A percentile compares a stretch with the other conserved stretches of the same genome.
These are phyloP conservation scores for Hypomyces perniciosus DNA, from an alignment of 2,329 filamentous ascomycete genomes.

Conservation along the genomic window DNA sequence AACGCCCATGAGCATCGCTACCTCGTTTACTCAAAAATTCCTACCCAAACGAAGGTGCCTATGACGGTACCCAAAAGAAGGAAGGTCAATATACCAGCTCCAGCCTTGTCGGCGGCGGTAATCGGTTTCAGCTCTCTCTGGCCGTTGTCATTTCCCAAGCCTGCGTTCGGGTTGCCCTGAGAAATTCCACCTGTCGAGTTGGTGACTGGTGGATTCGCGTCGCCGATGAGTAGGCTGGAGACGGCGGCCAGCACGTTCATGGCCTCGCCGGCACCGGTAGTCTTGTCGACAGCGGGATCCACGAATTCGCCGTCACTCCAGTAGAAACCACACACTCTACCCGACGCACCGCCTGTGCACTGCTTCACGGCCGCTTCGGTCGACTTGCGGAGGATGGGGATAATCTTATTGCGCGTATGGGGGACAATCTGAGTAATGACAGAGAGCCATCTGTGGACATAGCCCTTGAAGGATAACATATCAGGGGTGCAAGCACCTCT, in stretches of 20 bases:
- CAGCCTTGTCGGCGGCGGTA: constrained; percentile 40
- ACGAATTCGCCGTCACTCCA: constrained; percentile 48
- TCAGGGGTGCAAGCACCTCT: constrained; percentile 60
- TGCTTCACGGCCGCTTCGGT: constrained; percentile 53
- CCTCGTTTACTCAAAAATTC: constrained; percentile 23
- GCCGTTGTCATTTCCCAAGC: constrained; percentile 27
- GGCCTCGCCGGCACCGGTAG: constrained; percentile 51
- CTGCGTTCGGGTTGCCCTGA: constrained; percentile 35
- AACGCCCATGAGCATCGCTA: not conserved
- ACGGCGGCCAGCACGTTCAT: constrained; percentile 54
- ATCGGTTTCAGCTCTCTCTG: constrained; percentile 25
- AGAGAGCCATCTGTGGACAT: constrained; percentile 60
- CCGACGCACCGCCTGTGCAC: constrained; percentile 54
- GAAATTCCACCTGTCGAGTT: constrained; percentile 46
- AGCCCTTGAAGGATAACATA: constrained; percentile 68
- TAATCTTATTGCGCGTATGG: constrained; percentile 47
- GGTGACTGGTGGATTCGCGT: constrained; percentile 37
- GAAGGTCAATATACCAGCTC: constrained; percentile 44
- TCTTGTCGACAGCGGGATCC: constrained; percentile 45
- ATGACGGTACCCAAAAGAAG: constrained; percentile 36
- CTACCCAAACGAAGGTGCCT: constrained; percentile 47
- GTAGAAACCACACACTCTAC: constrained; percentile 57
- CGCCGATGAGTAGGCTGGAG: constrained; percentile 40
- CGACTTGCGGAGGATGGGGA: constrained; percentile 52
- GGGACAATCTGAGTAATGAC: constrained; percentile 58